Percentiles rank a stretch among this genome's conserved stretches.
Conservation (phyloP, 2,329 filamentous ascomycete species). For the Metarhizium humberi region DNA sequence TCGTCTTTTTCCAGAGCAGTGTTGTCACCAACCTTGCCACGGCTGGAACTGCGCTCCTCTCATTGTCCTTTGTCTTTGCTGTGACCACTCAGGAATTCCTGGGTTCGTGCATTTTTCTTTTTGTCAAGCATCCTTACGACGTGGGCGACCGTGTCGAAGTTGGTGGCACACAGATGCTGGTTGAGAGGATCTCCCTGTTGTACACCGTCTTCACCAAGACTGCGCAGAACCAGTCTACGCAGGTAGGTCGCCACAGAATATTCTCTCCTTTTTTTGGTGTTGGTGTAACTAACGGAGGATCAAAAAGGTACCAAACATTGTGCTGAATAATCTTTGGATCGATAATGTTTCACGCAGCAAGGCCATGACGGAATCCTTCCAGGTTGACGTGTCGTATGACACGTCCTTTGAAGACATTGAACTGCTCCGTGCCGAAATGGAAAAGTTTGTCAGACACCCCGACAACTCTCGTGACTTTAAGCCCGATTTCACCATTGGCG, state of each 20-base stretch:
- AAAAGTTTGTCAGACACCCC: conserved; percentile 69
- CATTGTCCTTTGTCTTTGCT: conserved; percentile 93
- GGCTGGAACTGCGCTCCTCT: conserved; percentile 84
- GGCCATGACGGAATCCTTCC: conserved; percentile 80
- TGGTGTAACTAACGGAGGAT: background rate
- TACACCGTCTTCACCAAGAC: conserved; percentile 88
- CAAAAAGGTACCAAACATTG: conserved; percentile 80
- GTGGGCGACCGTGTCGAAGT: conserved; percentile 92
- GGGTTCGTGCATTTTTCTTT: conserved; percentile 97
- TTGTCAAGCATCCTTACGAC: conserved; percentile 97
- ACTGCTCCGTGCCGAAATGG: conserved; percentile 73
- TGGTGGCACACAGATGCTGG: conserved; percentile 57
- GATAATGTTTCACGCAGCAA: conserved; percentile 89
- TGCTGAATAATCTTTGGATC: conserved; percentile 87
- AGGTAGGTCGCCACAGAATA: conserved; percentile 23
- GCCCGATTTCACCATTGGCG: conserved; percentile 68
- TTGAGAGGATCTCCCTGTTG: conserved; percentile 89
- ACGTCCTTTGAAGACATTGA: conserved; percentile 87
- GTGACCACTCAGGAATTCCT: conserved; percentile 88
- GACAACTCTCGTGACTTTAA: conserved; percentile 91
- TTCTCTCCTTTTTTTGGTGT: background rate
- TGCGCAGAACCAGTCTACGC: conserved; percentile 66
- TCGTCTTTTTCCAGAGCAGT: conserved; percentile 80
- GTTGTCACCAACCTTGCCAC: conserved; percentile 82
- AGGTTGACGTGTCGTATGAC: conserved; percentile 73